Conservation (phyloP, 1,284 basidiomycete genomes). For the Marasmius tenuissimus region DNA sequence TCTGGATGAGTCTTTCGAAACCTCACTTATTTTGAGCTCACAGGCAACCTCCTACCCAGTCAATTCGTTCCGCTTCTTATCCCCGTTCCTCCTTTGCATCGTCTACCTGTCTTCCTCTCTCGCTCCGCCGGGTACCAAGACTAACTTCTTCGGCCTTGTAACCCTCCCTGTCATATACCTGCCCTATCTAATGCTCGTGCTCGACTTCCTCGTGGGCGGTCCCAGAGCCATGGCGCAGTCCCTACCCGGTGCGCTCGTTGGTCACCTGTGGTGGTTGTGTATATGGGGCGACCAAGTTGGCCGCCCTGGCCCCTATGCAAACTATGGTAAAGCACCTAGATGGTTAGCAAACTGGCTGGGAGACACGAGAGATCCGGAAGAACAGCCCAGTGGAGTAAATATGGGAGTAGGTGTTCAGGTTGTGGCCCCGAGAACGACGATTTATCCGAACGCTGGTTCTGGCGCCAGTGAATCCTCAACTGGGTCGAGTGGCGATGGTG, state of each 20-base stretch:
- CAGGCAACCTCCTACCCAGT: neutral
- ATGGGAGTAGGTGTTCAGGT: no score
- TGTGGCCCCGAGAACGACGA: no score
- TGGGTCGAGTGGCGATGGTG: neutral
- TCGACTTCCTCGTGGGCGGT: neutral
- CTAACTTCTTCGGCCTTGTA: neutral
- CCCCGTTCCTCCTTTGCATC: neutral
- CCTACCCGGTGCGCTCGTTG: conserved; percentile 71
- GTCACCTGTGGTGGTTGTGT: conserved; percentile 79
- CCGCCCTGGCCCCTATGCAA: conserved; percentile 22
- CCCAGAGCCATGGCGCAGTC: conserved; percentile 46
- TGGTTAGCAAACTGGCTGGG: neutral
- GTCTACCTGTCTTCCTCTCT: neutral
- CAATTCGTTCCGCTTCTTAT: neutral
- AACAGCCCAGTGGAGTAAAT: no score
- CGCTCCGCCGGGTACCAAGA: neutral
- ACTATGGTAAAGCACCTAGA: conserved; percentile 20
- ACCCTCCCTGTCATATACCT: neutral
- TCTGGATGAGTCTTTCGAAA: neutral
- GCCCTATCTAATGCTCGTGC: neutral
- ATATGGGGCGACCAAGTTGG: conserved; percentile 46
- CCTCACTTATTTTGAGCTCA: neutral
- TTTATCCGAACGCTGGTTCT: no score
- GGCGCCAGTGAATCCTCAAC: no score
- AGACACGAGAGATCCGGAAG: no score